phyloP scores from a whole-genome alignment of 2,329 filamentous ascomycete species.

The Exophiala xenobiotica region DNA sequence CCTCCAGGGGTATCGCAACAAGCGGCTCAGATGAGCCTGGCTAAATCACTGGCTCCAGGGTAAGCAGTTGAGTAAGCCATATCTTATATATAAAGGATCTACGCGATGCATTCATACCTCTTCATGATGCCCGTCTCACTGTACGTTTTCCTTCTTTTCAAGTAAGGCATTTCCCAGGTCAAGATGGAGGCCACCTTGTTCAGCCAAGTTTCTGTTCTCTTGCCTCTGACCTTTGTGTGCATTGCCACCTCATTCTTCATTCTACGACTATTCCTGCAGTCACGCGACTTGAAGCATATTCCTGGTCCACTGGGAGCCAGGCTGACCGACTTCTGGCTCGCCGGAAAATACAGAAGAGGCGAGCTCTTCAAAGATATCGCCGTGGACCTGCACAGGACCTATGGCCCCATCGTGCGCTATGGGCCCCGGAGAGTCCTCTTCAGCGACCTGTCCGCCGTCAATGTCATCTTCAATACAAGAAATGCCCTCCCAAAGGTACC shows the following conservation, averaged over 20 bases:
- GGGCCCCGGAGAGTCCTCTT: slow-evolving; percentile 20
- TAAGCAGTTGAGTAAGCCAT: too few species aligned
- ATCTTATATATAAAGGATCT: too few species aligned
- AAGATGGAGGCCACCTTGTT: neutral
- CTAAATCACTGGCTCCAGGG: too few species aligned
- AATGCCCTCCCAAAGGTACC: slow-evolving; percentile 18
- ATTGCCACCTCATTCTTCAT: neutral
- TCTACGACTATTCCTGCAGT: neutral
- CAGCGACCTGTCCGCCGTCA: slow-evolving; percentile 14
- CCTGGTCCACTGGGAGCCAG: slow-evolving; percentile 70
- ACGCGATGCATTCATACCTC: too few species aligned
- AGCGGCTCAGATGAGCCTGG: too few species aligned
- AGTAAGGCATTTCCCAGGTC: neutral
- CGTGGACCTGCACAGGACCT: slow-evolving; percentile 13
- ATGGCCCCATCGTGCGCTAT: slow-evolving; percentile 19
- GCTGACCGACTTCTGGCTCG: slow-evolving; percentile 72
- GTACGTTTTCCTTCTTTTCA: too few species aligned
- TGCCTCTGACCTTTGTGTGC: neutral
- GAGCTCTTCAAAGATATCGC: slow-evolving; percentile 3
- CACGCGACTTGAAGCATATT: slow-evolving; percentile 11
- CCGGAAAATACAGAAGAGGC: slow-evolving; percentile 35
- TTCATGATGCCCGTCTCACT: too few species aligned
- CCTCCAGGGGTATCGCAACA: too few species aligned
- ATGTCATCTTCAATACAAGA: slow-evolving; percentile 17
- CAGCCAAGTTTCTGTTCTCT: neutral